Conservation (phyloP, 306 rosid species). For the Neltuma alba region DNA sequence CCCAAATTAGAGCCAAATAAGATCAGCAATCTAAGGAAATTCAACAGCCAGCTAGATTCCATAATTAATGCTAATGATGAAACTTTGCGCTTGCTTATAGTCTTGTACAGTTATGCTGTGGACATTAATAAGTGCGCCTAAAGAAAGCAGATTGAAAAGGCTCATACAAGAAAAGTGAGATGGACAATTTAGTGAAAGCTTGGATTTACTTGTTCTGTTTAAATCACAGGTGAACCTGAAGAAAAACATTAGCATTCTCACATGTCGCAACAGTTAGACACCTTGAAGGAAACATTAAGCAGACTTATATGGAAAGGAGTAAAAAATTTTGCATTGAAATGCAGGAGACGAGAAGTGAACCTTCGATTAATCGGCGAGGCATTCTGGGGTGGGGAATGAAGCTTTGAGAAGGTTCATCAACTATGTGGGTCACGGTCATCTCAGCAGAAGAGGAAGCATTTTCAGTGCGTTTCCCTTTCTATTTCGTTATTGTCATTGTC, state of each 20-base stretch:
- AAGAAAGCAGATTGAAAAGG: background rate
- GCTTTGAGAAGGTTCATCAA: slow-evolving; percentile 18
- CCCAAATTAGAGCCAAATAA: background rate
- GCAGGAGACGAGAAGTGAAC: slow-evolving; percentile 33
- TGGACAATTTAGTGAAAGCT: background rate
- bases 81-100: background rate
- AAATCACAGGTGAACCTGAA: background rate
- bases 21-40: background rate
- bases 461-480: background rate
- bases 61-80: background rate
- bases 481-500: background rate
- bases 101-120: background rate
- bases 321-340: background rate
- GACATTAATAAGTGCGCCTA: background rate
- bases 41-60: background rate
- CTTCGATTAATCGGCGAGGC: slow-evolving; percentile 55
- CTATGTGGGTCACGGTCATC: slow-evolving; percentile 15
- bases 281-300: background rate
- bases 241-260: background rate
- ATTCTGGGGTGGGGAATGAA: slow-evolving; percentile 36
- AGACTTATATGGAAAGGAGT: background rate
- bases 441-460: slow-evolving; percentile 25
- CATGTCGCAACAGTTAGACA: background rate
- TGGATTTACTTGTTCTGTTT: background rate
- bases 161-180: background rate